phyloP scores from a whole-genome alignment of 2,329 filamentous ascomycete genomes.

The Aspergillus uvarum region DNA sequence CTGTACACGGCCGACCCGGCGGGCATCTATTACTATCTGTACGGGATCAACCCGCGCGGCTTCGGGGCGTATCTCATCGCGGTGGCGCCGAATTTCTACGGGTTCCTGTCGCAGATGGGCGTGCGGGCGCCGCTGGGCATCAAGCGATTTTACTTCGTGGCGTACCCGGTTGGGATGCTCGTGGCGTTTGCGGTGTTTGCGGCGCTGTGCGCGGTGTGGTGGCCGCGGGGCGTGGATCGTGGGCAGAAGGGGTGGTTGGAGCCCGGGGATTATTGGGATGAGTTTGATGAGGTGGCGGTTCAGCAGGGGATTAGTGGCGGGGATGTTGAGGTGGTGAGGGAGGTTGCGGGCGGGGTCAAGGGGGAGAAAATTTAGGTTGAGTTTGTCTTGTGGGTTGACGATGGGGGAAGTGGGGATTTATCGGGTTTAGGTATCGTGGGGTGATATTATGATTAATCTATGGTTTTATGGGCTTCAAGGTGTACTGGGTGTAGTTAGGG shows the following conservation, averaged over 20 bases:
- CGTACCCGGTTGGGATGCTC: slow-evolving; percentile 53
- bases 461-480: too few species aligned
- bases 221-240: slow-evolving; percentile 11
- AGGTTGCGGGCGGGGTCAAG: neutral
- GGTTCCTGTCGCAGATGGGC: slow-evolving; percentile 43
- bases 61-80: slow-evolving; percentile 38
- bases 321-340: neutral
- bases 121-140: slow-evolving; percentile 33
- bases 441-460: too few species aligned
- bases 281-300: slow-evolving; percentile 12
- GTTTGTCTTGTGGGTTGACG: neutral
- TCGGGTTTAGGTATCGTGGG: neutral
- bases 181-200: slow-evolving; percentile 22
- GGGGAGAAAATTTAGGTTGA: neutral
- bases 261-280: slow-evolving; percentile 38
- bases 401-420: too few species aligned
- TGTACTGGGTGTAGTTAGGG: too few species aligned
- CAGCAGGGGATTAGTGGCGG: neutral
- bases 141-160: slow-evolving; percentile 55
- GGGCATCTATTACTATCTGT: slow-evolving; percentile 34
- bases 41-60: slow-evolving; percentile 39
- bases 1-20: slow-evolving; percentile 32
- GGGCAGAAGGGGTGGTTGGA: slow-evolving; percentile 32
- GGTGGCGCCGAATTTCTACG: slow-evolving; percentile 44
- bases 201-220: slow-evolving; percentile 6